These are phyloP conservation scores for Paraphoma sp. DNA, from an alignment of 2,329 filamentous ascomycete genomes.

Conservation along the genomic window DNA sequence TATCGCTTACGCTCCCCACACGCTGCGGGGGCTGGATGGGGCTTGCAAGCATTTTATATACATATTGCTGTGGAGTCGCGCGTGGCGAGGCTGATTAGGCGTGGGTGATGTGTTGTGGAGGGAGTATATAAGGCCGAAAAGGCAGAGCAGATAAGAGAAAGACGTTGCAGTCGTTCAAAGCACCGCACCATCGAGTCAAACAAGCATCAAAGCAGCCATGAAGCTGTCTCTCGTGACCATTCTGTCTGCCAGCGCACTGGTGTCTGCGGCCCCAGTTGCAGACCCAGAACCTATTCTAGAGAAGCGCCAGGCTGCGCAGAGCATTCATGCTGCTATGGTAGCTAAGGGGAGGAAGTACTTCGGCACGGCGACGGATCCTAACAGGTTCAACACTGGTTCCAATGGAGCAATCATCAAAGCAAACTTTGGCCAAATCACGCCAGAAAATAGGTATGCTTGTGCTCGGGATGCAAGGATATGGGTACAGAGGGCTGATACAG, in stretches of 20 bases:
- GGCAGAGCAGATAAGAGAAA: not conserved
- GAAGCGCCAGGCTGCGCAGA: constrained; percentile 47
- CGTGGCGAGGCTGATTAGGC: not conserved
- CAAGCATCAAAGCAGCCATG: constrained; percentile 25
- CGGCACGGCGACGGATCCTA: constrained; percentile 65
- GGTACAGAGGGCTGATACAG: not conserved
- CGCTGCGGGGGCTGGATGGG: not conserved
- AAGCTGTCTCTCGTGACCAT: constrained; percentile 39
- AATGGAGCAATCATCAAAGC: constrained; percentile 65
- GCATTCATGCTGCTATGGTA: constrained; percentile 65
- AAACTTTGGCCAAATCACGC: constrained; percentile 70
- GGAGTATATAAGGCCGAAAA: not conserved
- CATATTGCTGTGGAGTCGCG: not conserved
- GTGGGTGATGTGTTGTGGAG: not conserved
- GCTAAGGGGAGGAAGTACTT: constrained; percentile 72
- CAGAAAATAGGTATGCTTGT: constrained; percentile 62
- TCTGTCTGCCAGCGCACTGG: constrained; percentile 36
- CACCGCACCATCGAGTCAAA: not conserved
- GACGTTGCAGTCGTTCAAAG: not conserved
- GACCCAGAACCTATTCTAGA: constrained; percentile 37
- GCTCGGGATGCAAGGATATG: not conserved
- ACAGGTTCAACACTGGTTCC: constrained; percentile 58
- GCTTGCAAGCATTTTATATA: not conserved
- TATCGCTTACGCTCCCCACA: constrained; percentile 2
- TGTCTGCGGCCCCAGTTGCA: constrained; percentile 35